These are phyloP conservation scores for Ophiostoma quercus DNA, from an alignment of 2,329 filamentous ascomycete genomes.

Conservation along the genomic window DNA sequence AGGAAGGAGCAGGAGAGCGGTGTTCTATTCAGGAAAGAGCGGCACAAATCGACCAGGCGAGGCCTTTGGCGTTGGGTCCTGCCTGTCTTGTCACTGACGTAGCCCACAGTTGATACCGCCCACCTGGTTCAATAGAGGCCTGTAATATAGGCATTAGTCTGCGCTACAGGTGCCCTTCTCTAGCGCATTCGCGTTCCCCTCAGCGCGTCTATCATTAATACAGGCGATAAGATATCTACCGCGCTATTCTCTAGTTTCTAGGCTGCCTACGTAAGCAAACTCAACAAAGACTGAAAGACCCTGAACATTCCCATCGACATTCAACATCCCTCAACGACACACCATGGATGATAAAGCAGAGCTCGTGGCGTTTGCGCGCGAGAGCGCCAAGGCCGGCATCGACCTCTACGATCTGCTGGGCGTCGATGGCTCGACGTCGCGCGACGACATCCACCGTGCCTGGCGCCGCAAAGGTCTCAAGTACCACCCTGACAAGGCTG, in stretches of 20 bases:
- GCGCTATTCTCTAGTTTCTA: not conserved
- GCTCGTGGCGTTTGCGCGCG: slow-evolving; percentile 49
- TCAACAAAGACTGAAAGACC: not conserved
- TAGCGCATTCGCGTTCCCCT: slow-evolving; percentile 5
- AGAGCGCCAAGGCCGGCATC: slow-evolving; percentile 55
- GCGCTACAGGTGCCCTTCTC: not conserved
- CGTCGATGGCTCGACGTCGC: slow-evolving; percentile 58
- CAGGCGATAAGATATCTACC: not conserved
- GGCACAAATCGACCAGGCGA: not conserved
- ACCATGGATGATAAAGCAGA: slow-evolving; percentile 39
- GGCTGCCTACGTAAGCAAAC: slow-evolving; percentile 3
- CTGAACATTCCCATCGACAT: not conserved
- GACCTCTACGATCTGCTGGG: slow-evolving; percentile 77
- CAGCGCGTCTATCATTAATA: not conserved
- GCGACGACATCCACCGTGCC: slow-evolving; percentile 72
- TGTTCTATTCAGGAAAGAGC: slow-evolving; percentile 2
- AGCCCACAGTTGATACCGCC: not conserved
- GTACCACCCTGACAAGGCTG: slow-evolving; percentile 89
- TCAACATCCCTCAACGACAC: not conserved
- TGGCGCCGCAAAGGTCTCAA: slow-evolving; percentile 77
- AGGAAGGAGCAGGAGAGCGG: not conserved
- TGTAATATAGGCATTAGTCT: not conserved
- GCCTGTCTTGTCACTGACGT: not conserved
- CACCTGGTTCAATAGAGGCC: not conserved
- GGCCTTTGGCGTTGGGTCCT: not conserved